Percentiles rank a stretch among this genome's conserved stretches.
These are phyloP conservation scores for Dactylonectria estremocensis DNA, from an alignment of 2,329 filamentous ascomycete genomes.

Conservation along the genomic window DNA sequence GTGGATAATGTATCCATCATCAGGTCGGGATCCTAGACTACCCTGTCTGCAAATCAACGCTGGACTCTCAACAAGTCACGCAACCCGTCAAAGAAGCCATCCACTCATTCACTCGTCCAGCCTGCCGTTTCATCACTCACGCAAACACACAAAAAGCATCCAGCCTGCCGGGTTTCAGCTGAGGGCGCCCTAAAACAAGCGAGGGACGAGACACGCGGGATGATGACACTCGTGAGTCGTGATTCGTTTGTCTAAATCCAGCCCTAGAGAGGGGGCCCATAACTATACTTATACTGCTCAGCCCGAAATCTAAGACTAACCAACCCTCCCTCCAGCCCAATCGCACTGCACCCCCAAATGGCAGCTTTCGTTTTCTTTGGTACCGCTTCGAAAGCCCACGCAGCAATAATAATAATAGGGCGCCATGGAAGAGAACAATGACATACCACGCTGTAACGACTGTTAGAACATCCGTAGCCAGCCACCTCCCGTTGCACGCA, in stretches of 20 bases:
- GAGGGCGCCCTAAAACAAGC: conserved; percentile 12
- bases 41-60: conserved; percentile 1
- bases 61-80: not conserved
- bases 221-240: conserved; percentile 23
- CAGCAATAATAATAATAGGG: not conserved
- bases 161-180: conserved; percentile 18
- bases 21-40: not conserved
- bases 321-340: conserved; percentile 7
- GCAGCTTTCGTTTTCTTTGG: conserved; percentile 1
- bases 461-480: conserved; percentile 8
- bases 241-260: conserved; percentile 29
- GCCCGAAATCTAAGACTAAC: conserved; percentile 10
- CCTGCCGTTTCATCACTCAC: too few species aligned
- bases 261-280: not conserved
- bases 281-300: conserved; percentile 11
- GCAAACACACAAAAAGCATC: not conserved
- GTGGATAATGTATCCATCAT: too few species aligned
- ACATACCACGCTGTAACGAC: conserved; percentile 11
- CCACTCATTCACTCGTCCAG: too few species aligned
- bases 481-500: not conserved
- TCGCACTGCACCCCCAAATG: conserved; percentile 23
- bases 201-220: conserved; percentile 18
- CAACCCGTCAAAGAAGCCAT: too few species aligned
- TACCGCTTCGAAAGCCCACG: conserved; percentile 3
- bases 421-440: conserved; percentile 14